These are phyloP conservation scores for Penicillium daleae DNA, from an alignment of 495 filamentous ascomycete genomes.

Conservation along the genomic window DNA sequence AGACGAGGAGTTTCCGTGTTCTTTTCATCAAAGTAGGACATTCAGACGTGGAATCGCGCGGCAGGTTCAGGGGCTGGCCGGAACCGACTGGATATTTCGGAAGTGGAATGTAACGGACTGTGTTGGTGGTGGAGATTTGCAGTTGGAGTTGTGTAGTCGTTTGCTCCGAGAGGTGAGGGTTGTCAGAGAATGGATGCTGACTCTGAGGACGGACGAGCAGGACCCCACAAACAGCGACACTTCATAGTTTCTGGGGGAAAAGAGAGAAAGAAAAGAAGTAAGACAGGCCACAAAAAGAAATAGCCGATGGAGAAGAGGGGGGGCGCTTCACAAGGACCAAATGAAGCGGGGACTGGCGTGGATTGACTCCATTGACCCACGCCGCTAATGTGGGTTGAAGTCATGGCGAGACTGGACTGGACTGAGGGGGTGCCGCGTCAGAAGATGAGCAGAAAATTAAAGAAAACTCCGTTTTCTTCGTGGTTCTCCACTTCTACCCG, in stretches of 20 bases:
- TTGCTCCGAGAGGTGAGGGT: background rate
- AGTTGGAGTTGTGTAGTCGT: background rate
- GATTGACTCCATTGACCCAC: slow-evolving; percentile 24
- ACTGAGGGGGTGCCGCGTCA: slow-evolving; percentile 14
- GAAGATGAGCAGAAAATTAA: too few species aligned
- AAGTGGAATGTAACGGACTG: background rate
- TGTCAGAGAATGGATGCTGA: background rate
- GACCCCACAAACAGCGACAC: slow-evolving; percentile 21
- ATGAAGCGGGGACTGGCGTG: slow-evolving; percentile 6
- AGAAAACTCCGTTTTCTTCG: background rate
- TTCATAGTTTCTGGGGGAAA: slow-evolving; percentile 24
- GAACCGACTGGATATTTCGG: slow-evolving; percentile 12
- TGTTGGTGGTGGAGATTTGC: background rate
- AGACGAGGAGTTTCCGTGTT: slow-evolving; percentile 13
- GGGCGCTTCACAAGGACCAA: too few species aligned
- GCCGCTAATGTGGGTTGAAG: slow-evolving; percentile 31
- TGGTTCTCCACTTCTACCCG: background rate
- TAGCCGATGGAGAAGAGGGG: too few species aligned
- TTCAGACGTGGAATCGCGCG: background rate
- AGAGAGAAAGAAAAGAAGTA: background rate
- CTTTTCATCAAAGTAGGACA: slow-evolving; percentile 27
- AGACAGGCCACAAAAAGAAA: slow-evolving; percentile 21
- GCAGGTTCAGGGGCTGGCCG: slow-evolving; percentile 1
- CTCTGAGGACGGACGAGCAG: background rate
- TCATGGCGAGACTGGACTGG: slow-evolving; percentile 19